Evolutionary conservation across 495 filamentous ascomycete genomes (phyloP), one percentile per base, ranked within the genome.

Genomic region (Neurospora tetraspora): DNA sequence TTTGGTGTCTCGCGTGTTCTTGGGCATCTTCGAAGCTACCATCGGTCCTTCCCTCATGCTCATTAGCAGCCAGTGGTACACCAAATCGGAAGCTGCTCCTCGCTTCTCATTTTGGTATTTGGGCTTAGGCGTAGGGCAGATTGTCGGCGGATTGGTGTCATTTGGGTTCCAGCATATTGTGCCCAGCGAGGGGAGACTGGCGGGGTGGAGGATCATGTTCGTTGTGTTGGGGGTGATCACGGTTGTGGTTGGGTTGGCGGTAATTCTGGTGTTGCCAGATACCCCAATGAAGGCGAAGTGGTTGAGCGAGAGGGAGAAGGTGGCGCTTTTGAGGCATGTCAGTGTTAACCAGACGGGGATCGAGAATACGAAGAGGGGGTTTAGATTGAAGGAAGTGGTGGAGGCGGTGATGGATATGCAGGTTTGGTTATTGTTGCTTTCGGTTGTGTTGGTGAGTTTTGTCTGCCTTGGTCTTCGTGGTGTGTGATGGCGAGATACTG

Each of bases 31-130:
- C 72, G 90, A 91, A 81, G 88, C 89, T n/a, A 86, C 87, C 37
- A 88, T 91, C 71, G 85, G 85, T 61, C 90, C 90, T 16, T 86
- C 83, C 3, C 78, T 91, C 43, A 88, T 89, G 68, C 80, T 88
- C 37, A 84, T 88, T 73, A 83, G 79, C 70, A 80, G 80, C 75
- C 78, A 79, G 74, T 92, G 88, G 88, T 92, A 91, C 75, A 91
- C 88, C 16, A 87, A 88, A 68, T 84, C 85, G 1, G 89, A 91
- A 76, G 84, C 86, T 53, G 86, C 87, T 3, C 87, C 88, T 1
- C 85, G 90, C 23, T 90, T 89, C 74, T 85, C 83, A n/a, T 81
- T 90, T 75, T 92, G 90, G 90, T 90, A 89, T 76, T 83, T 82
- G 39, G 89, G 89, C 31, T 80, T 90, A 8, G 90, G 90, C 1